Evolutionary conservation across 257 asterid genomes (phyloP).

Genomic region (Henckelia pumila): DNA sequence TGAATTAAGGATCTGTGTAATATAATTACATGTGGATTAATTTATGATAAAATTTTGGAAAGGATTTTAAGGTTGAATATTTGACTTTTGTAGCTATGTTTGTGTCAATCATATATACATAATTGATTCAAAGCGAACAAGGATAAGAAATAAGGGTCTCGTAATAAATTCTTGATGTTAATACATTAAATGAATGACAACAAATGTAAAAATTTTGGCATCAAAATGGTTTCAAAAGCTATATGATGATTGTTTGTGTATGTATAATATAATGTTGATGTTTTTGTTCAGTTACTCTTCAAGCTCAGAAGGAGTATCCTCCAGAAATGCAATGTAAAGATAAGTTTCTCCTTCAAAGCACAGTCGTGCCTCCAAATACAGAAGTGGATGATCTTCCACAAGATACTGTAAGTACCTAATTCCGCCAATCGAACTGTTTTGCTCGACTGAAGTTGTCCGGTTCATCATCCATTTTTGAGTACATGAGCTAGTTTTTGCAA

Average conservation of each 20-base stretch:
- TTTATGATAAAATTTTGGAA: background rate
- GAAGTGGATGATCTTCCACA: slow-evolving; percentile 60
- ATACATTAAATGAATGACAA: too few species aligned
- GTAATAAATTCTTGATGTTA: too few species aligned
- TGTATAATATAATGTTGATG: slow-evolving; percentile 1
- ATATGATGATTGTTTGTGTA: too few species aligned
- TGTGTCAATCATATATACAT: background rate
- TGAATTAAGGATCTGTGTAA: too few species aligned
- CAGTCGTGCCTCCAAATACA: slow-evolving; percentile 46
- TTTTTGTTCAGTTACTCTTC: slow-evolving; percentile 61
- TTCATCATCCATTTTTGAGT: background rate
- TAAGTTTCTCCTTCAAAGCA: slow-evolving; percentile 75
- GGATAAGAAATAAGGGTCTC: background rate
- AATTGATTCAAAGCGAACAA: background rate
- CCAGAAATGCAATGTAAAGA: slow-evolving; percentile 80
- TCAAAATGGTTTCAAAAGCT: too few species aligned
- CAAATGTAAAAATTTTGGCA: too few species aligned
- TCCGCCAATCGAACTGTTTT: background rate
- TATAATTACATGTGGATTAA: background rate
- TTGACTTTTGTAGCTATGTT: background rate
- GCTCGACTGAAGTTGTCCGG: background rate
- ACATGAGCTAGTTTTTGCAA: background rate
- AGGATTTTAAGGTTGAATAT: background rate
- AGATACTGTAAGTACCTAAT: slow-evolving; percentile 48
- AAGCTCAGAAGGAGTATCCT: slow-evolving; percentile 76